phyloP scores from a whole-genome alignment of 2,329 filamentous ascomycete species.

The Beauveria sp. region DNA sequence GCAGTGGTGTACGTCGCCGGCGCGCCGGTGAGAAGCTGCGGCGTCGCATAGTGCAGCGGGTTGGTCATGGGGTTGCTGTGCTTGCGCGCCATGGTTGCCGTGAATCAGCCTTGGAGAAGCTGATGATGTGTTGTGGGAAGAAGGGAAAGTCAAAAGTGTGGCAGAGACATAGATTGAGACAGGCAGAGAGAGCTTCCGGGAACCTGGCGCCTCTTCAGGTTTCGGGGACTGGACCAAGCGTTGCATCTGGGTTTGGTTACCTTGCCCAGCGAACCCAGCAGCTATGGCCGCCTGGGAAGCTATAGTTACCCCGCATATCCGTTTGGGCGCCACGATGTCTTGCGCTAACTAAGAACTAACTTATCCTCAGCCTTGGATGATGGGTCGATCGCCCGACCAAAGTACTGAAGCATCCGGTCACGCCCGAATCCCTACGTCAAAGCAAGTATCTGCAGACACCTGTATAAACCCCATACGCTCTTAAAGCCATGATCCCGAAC shows the following conservation, averaged over 20 bases:
- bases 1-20: not conserved
- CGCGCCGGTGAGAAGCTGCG: constrained; percentile 6
- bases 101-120: not conserved
- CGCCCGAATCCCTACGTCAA: too few relatives aligned
- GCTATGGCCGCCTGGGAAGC: not conserved
- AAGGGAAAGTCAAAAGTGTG: not conserved
- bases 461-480: too few relatives aligned
- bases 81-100: constrained; percentile 8
- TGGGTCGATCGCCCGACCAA: not conserved
- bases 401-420: too few relatives aligned
- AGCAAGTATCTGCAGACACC: too few relatives aligned
- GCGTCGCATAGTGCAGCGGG: constrained; percentile 12
- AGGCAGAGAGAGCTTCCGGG: not conserved
- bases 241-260: too few relatives aligned
- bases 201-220: not conserved
- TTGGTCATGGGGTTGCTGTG: constrained; percentile 11
- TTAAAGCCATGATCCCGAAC: too few relatives aligned
- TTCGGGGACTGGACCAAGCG: not conserved
- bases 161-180: not conserved
- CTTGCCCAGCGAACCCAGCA: not conserved
- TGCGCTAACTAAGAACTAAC: not conserved
- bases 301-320: constrained; percentile 10
- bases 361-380: not conserved
- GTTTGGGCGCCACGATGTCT: not conserved
- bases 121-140: not conserved